Conservation (phyloP, 441 rosid genomes). For the Jatropha podagrica region DNA sequence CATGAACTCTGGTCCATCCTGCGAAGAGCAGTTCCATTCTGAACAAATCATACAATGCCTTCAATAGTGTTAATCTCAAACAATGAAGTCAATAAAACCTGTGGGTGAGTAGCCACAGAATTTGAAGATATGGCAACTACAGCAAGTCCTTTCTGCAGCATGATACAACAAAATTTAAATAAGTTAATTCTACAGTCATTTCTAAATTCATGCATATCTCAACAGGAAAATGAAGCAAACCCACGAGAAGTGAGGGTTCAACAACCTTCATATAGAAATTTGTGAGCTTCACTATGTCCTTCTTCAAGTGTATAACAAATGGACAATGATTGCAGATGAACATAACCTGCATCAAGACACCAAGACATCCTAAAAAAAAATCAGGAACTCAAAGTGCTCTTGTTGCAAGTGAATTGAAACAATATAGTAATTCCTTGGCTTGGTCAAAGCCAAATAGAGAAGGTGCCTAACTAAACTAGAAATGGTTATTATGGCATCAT, state of each 20-base stretch:
- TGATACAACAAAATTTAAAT: constrained; percentile 2
- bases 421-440: neutral
- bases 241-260: constrained; percentile 13
- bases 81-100: constrained; percentile 46
- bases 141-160: constrained; percentile 82
- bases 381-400: neutral
- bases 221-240: constrained; percentile 12
- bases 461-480: neutral
- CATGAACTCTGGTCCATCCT: constrained; percentile 95
- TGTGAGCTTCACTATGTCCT: constrained; percentile 71
- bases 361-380: constrained; percentile 8
- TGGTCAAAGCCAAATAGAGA: neutral
- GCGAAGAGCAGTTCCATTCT: constrained; percentile 33
- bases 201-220: neutral
- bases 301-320: constrained; percentile 86
- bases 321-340: constrained; percentile 94
- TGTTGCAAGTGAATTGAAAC: neutral
- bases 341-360: constrained; percentile 55
- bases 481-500: neutral
- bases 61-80: constrained; percentile 32
- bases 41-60: constrained; percentile 28
- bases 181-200: neutral
- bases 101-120: constrained; percentile 78
- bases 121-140: constrained; percentile 91
- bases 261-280: constrained; percentile 75